Conservation (phyloP, 148 eudicot genomes). For the Vaccinium macrocarpon region DNA sequence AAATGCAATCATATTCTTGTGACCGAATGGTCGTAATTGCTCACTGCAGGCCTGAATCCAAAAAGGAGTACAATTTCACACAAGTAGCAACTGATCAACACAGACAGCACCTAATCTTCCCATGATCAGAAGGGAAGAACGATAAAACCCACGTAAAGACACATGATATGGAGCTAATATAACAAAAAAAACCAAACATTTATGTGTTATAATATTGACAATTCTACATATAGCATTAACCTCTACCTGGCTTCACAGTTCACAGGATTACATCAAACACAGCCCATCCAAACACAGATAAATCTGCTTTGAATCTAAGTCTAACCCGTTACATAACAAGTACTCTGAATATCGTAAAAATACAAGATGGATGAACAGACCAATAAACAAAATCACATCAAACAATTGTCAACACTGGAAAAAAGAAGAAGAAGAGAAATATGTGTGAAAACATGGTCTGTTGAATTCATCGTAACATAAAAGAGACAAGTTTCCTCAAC, state of each 20-base stretch:
- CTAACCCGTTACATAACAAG: not conserved
- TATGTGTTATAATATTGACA: not conserved
- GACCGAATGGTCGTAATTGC: too few relatives aligned
- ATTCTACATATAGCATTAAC: too few relatives aligned
- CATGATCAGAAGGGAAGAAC: too few relatives aligned
- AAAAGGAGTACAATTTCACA: too few relatives aligned
- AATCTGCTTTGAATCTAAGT: not conserved
- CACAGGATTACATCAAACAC: slow-evolving; percentile 8
- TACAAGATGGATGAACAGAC: not conserved
- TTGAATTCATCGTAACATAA: slow-evolving; percentile 2
- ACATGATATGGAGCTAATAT: not conserved
- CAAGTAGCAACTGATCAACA: too few relatives aligned
- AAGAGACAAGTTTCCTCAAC: not conserved
- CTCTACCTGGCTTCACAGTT: slow-evolving; percentile 4
- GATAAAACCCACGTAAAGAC: not conserved
- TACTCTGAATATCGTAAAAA: not conserved
- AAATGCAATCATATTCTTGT: not conserved
- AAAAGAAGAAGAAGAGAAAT: slow-evolving; percentile 2
- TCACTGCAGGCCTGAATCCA: too few relatives aligned
- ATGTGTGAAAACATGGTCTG: not conserved
- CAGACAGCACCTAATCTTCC: too few relatives aligned
- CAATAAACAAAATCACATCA: not conserved
- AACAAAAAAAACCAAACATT: not conserved
- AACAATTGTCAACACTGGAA: not conserved
- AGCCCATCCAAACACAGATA: not conserved